phyloP scores from a whole-genome alignment of 495 filamentous ascomycete species.

The Aspergillus ostianus region DNA sequence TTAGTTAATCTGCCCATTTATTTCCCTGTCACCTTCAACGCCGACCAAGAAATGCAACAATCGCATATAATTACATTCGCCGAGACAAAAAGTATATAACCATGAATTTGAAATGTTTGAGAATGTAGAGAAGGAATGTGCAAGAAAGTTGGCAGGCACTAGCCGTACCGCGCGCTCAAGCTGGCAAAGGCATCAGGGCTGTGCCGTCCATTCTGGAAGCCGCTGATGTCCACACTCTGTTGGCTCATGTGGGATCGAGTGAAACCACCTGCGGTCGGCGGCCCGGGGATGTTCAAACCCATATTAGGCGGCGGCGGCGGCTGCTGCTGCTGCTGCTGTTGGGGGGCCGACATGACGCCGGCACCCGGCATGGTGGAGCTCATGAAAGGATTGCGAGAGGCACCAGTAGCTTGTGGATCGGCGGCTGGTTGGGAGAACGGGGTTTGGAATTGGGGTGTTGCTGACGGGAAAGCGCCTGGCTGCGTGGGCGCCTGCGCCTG shows the following conservation, averaged over 20 bases:
- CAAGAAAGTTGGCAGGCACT: neutral
- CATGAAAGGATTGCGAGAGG: slow-evolving; percentile 44
- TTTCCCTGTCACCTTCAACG: neutral
- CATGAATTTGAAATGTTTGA: neutral
- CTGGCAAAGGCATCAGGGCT: slow-evolving; percentile 98
- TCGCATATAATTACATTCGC: slow-evolving; percentile 1
- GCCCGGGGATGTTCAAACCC: neutral
- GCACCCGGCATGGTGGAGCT: slow-evolving; percentile 22
- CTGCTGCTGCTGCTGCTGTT: slow-evolving; percentile 14
- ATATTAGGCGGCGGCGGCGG: slow-evolving; percentile 3
- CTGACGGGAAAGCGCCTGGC: slow-evolving; percentile 24
- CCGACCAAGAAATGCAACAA: neutral
- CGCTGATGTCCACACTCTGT: slow-evolving; percentile 83
- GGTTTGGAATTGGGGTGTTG: slow-evolving; percentile 31
- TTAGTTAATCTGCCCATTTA: neutral
- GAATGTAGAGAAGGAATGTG: neutral
- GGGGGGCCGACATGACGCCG: neutral
- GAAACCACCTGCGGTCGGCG: slow-evolving; percentile 18
- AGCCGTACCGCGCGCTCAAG: slow-evolving; percentile 64
- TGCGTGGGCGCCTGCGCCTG: slow-evolving; percentile 11
- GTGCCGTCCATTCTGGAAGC: slow-evolving; percentile 74
- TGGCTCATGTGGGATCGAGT: slow-evolving; percentile 68
- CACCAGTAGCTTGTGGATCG: slow-evolving; percentile 13
- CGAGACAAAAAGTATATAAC: neutral
- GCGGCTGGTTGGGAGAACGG: slow-evolving; percentile 13